Base-by-base conservation (phyloP, 768 basidiomycete species). In the Pisolithus albus region DNA sequence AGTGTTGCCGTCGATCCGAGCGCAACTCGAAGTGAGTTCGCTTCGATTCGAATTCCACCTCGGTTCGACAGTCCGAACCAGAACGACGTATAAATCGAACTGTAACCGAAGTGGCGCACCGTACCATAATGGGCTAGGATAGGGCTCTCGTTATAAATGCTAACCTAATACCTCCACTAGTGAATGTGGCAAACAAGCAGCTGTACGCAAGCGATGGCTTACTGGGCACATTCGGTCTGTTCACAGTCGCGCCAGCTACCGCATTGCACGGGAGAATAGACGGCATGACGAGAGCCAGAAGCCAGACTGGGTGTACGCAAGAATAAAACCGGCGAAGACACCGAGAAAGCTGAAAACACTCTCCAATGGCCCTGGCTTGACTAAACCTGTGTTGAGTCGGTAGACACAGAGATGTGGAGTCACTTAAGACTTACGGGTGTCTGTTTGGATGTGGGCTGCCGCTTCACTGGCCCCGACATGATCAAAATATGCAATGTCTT, bases 391-490 rank as follows among this genome's bases (percentile, higher is more conserved):
- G 24, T 51, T 18, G 11, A 5, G 8, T 32, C 49, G 21, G 30
- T 18, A 39, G 15, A 18, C 38, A 39, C 5, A 52, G 34, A 47
- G 23, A 45, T 9, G 36, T 5, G 15, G 5, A 45, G n/a, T 16
- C 5, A 18, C n/a, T 13, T 19, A 7, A 10, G 13, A 71, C 82
- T 57, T 62, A 87, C 86, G 89, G 26, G 86, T 89, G 93, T 95
- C 26, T 26, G 26, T 26, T 26, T 26, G 26, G 26, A 26, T 26
- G 26, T 26, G 26, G 26, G 26, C 26, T 0, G 94, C 86, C 18
- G 96, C 85, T 64, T 96, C 94, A 53, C 94, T 94, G 3, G 93
- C 86, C 38, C 94, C 92, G 48, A 95, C 80, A 18, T 84, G 81
- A 65, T 97, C 94, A 62, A 95, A 96, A 71, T 80, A 96, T 13